Conservation (phyloP, 2,329 filamentous ascomycete genomes). For the Gremmenia infestans region DNA sequence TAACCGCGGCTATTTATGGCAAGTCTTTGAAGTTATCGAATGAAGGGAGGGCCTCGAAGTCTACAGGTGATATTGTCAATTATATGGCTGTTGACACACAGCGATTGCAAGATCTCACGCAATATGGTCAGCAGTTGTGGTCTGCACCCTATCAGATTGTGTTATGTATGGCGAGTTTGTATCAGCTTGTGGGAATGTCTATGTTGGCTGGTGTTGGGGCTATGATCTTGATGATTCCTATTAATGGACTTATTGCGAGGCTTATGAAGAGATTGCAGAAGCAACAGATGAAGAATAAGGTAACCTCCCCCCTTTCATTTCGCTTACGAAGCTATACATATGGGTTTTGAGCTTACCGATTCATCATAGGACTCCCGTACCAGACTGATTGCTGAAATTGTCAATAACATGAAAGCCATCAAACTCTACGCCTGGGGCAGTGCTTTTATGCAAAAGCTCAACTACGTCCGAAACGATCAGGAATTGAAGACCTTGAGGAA, state of each 20-base stretch:
- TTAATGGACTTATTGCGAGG: conserved; percentile 87
- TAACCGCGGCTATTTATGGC: conserved; percentile 86
- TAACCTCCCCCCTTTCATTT: conserved; percentile 3
- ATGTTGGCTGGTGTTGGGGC: conserved; percentile 94
- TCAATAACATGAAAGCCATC: conserved; percentile 99
- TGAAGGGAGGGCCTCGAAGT: conserved; percentile 82
- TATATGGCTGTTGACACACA: conserved; percentile 99
- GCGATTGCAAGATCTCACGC: conserved; percentile 86
- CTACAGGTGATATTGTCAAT: conserved; percentile 97
- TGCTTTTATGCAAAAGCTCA: conserved; percentile 96
- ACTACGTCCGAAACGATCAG: conserved; percentile 90
- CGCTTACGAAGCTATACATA: not conserved
- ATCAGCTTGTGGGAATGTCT: conserved; percentile 88
- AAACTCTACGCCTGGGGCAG: conserved; percentile 97
- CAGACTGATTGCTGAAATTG: conserved; percentile 90
- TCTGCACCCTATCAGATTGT: conserved; percentile 95
- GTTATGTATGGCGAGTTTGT: conserved; percentile 92
- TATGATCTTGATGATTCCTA: conserved; percentile 96
- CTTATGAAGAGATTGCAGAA: conserved; percentile 95
- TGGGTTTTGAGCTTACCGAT: not conserved
- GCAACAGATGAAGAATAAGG: conserved; percentile 97
- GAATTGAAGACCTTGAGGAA: conserved; percentile 93
- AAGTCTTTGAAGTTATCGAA: conserved; percentile 90
- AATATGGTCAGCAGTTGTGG: conserved; percentile 94
- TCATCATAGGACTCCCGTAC: conserved; percentile 65